phyloP scores from a whole-genome alignment of 164 flowering plant species.

The Umbilicus rupestris region DNA sequence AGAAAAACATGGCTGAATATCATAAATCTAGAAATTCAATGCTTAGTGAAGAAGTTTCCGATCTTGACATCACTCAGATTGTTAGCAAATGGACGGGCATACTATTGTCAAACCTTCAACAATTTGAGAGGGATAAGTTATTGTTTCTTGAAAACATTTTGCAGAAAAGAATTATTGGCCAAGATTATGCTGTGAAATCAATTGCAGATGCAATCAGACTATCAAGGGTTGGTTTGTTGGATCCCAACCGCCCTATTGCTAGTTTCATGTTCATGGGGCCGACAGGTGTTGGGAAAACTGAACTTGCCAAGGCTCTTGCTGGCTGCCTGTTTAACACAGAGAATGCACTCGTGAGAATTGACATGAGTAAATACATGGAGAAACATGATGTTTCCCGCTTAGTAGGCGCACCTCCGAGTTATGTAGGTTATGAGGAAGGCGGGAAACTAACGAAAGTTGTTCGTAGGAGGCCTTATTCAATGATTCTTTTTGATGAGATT shows the following conservation, averaged over 20 bases:
- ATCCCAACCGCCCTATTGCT: constrained; percentile 85
- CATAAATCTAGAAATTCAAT: constrained; percentile 58
- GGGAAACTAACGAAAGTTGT: constrained; percentile 88
- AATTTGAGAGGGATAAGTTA: constrained; percentile 80
- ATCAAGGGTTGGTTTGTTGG: constrained; percentile 85
- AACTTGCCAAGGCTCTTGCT: constrained; percentile 91
- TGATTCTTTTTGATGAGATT: constrained; percentile 92
- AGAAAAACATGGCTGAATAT: constrained; percentile 63
- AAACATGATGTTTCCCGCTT: constrained; percentile 86
- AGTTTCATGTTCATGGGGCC: constrained; percentile 99
- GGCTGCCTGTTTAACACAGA: constrained; percentile 79
- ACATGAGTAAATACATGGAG: constrained; percentile 98
- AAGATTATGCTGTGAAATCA: constrained; percentile 86
- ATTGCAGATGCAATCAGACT: constrained; percentile 94
- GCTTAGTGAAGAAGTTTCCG: constrained; percentile 87
- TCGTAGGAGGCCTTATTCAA: constrained; percentile 80
- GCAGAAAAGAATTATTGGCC: constrained; percentile 81
- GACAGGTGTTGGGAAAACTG: constrained; percentile 97
- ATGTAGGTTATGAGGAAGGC: constrained; percentile 95
- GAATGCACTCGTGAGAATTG: constrained; percentile 82
- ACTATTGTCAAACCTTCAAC: constrained; percentile 81
- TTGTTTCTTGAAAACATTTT: constrained; percentile 62
- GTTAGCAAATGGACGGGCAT: constrained; percentile 98
- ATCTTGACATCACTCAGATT: constrained; percentile 80
- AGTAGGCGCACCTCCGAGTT: constrained; percentile 98